Evolutionary conservation across 371 early-diverging fungal genomes (phyloP), one percentile per base, ranked within the genome.

Genomic region (Mucor plumbeus): DNA sequence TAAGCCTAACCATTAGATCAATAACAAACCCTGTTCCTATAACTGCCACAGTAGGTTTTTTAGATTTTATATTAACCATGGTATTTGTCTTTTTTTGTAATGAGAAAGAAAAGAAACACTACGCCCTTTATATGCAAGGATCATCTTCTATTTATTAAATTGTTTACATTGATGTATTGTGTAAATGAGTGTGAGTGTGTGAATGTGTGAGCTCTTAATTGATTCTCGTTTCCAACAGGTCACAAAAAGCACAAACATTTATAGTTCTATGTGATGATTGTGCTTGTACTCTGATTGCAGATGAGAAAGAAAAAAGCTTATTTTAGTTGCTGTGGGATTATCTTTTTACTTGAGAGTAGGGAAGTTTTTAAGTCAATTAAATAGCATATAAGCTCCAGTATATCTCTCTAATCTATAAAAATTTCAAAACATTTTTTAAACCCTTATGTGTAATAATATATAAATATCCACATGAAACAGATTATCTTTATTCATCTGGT

Each of bases 41-140:
- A 53, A 62, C 17, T 15, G 62, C 62, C 17, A 61, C 61, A 39
- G 59, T 39, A 14, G 59, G 59, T 21, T 61, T 61, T 44, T 61
- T 44, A 34, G 44, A 44, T 44, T 61, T 61, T 11, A 5, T 41
- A 44, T 44, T 35, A 9, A 44, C 33, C 43, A 47, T 61, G 41
- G 0, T 41, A 38, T 38, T 7, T 11, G 38, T 26, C 17, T 15
- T 26, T 26, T 26, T 26, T 26, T 34, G 44, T 15, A 8, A 61
- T 8, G 33, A 35, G 47, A 47, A 61, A 35, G 15, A 17, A 61
- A 33, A 47, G 26, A 47, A 44, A 38, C 3, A 47, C 7, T 39
- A 14, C 53, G 53, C 53, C 53, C 14, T 14, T 1, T 53, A 5
- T 53, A 31, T 53, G 53, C 53, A 53, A 53, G 53, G 31, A 53